These are phyloP conservation scores for Teunomyces aglyptinius DNA, from an alignment of 805 yeast genomes.

Conservation along the genomic window DNA sequence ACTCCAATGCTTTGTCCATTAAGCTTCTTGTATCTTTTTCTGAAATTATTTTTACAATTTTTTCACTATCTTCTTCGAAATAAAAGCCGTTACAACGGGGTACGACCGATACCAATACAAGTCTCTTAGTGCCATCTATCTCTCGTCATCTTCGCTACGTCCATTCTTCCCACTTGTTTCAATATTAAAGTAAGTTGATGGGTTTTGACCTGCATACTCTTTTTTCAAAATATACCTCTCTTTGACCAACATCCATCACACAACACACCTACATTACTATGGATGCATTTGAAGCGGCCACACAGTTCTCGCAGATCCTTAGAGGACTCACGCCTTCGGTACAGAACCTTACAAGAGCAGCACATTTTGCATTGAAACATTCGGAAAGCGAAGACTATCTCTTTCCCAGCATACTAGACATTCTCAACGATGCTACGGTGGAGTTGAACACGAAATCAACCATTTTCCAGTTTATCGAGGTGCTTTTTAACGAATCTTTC, in stretches of 20 bases:
- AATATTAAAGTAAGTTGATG: too few species aligned
- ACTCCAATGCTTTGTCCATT: too few species aligned
- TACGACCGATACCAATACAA: too few species aligned
- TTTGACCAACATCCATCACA: neutral
- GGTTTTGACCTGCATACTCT: too few species aligned
- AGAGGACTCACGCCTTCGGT: slow-evolving; percentile 63
- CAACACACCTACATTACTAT: slow-evolving; percentile 31
- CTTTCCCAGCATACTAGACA: slow-evolving; percentile 64
- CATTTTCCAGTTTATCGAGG: slow-evolving; percentile 67
- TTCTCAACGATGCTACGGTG: slow-evolving; percentile 43
- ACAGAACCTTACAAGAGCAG: slow-evolving; percentile 48
- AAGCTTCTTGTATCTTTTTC: too few species aligned
- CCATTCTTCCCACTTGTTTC: too few species aligned
- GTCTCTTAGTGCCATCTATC: too few species aligned
- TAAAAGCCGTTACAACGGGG: too few species aligned
- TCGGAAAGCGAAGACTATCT: slow-evolving; percentile 64
- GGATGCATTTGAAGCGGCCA: slow-evolving; percentile 88
- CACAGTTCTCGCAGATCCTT: slow-evolving; percentile 69
- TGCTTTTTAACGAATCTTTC: slow-evolving; percentile 45
- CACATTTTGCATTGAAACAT: slow-evolving; percentile 56
- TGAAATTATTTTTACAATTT: too few species aligned
- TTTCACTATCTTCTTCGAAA: too few species aligned
- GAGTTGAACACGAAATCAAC: slow-evolving; percentile 65
- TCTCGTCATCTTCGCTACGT: too few species aligned
- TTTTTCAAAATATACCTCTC: too few species aligned